These are phyloP conservation scores for Oryza brachyantha DNA, from an alignment of 176 grass and related monocot species.

Conservation along the genomic window DNA sequence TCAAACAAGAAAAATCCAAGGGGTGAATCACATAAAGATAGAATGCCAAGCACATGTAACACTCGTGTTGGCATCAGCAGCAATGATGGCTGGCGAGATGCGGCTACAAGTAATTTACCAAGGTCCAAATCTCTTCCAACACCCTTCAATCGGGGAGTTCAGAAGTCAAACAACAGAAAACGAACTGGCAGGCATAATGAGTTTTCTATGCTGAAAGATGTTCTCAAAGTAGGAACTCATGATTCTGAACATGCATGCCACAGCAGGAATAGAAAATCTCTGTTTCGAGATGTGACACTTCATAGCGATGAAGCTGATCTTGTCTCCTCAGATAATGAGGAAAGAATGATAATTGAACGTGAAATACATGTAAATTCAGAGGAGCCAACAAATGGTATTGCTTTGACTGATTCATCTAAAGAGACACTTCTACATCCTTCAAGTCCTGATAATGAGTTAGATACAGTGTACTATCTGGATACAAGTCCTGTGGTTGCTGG, in stretches of 20 bases:
- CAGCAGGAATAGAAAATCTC: slow-evolving; percentile 40
- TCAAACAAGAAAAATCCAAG: slow-evolving; percentile 30
- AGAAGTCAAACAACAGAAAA: slow-evolving; percentile 60
- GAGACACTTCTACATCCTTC: slow-evolving; percentile 26
- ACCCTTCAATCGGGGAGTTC: slow-evolving; percentile 42
- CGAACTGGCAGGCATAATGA: slow-evolving; percentile 50
- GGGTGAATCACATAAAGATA: slow-evolving; percentile 32
- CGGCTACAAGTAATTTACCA: slow-evolving; percentile 42
- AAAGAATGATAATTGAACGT: slow-evolving; percentile 50
- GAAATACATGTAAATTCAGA: slow-evolving; percentile 83
- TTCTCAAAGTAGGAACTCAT: slow-evolving; percentile 61
- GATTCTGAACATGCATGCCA: slow-evolving; percentile 43
- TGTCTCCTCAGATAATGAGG: slow-evolving; percentile 33
- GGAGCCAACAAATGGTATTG: slow-evolving; percentile 38
- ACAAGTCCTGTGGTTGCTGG: slow-evolving; percentile 25
- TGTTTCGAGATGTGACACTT: slow-evolving; percentile 27
- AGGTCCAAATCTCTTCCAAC: slow-evolving; percentile 75
- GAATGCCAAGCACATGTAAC: slow-evolving; percentile 22
- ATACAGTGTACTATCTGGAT: slow-evolving; percentile 10
- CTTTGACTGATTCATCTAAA: slow-evolving; percentile 27
- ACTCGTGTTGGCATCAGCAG: slow-evolving; percentile 48
- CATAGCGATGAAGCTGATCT: slow-evolving; percentile 28
- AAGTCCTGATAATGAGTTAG: slow-evolving; percentile 33
- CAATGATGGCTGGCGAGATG: slow-evolving; percentile 66
- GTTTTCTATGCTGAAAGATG: slow-evolving; percentile 83